Conservation (phyloP, 306 rosid genomes). For the Ceratonia siliqua region DNA sequence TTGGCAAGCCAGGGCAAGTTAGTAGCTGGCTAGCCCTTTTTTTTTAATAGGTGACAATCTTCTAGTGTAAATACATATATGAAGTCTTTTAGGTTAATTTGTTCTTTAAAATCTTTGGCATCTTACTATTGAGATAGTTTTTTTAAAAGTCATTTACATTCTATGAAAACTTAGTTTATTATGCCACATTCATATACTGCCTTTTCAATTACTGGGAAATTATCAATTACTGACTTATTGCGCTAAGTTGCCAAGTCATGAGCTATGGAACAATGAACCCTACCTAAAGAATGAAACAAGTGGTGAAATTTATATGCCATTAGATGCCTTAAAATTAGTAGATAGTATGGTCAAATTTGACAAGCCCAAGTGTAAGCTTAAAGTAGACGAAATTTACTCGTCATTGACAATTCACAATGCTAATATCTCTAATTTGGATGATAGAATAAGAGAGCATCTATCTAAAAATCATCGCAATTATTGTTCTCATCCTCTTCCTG, state of each 20-base stretch:
- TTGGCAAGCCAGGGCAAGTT: too few species aligned
- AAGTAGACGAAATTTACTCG: conserved; percentile 69
- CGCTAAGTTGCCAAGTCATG: conserved; percentile 54
- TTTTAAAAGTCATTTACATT: neutral
- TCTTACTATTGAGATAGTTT: neutral
- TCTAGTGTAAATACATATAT: neutral
- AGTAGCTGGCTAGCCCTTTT: too few species aligned
- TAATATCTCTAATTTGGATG: conserved; percentile 68
- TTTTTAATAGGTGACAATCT: too few species aligned
- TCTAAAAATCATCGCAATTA: conserved; percentile 85
- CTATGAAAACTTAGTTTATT: neutral
- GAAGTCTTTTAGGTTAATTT: neutral
- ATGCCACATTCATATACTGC: neutral
- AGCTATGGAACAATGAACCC: conserved; percentile 51
- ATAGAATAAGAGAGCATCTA: conserved; percentile 79
- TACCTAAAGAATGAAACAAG: conserved; percentile 75
- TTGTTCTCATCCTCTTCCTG: conserved; percentile 82
- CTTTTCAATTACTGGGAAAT: conserved; percentile 66
- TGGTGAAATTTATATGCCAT: conserved; percentile 86
- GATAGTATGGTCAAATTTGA: conserved; percentile 93
- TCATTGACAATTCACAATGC: conserved; percentile 46
- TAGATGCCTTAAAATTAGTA: conserved; percentile 78
- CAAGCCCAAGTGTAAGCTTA: conserved; percentile 82
- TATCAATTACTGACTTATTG: conserved; percentile 88
- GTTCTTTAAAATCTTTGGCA: neutral